Base-by-base conservation (phyloP, 1,284 basidiomycete species). In the Trametes hirsuta region DNA sequence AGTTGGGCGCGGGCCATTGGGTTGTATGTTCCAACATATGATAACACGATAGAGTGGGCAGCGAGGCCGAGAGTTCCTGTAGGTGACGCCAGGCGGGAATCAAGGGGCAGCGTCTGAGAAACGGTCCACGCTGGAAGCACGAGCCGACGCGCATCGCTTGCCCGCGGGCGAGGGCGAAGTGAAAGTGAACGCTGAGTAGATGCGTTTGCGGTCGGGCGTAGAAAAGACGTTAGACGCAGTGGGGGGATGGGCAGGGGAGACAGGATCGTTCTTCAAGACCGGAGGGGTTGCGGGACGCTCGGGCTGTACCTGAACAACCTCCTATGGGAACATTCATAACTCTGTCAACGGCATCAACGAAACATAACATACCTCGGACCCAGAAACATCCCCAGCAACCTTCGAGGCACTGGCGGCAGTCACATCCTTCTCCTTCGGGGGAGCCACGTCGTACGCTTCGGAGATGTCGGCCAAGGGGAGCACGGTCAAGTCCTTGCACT, bases 121-220 rank as follows among this genome's bases (percentile, higher is more conserved):
- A 15, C 62, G 68, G 11, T 68, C 66, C 15, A 64, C 66, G 36
- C 59, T 66, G 21, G 69, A 63, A 1, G 50, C 64, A 8, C 66
- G 55, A 6, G 61, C 47, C 9, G 74, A 69, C 9, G 70, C 66
- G 72, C 79, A 81, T 47, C 85, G 84, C 58, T 82, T 74, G 54
- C 81, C 80, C 0, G 82, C 77, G 11, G 84, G 83, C 1, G 86
- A 87, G 2, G 89, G 88, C 0, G 87, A 85, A 6, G 83, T 81
- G 76, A 91, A 91, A 4, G 89, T 91, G 71, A 91, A 91, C 1
- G 86, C 78, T n/a, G 87, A 80, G 69, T 88, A 89, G 59, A 86
- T 84, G 59, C 79, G 79, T 68, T 85, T 84, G 66, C 87, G 84
- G 68, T 91, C 86, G 1, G 88, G 88, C 1, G 90, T 90, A 12